Base-by-base conservation (phyloP, 306 rosid species). In the Inga oerstediana region DNA sequence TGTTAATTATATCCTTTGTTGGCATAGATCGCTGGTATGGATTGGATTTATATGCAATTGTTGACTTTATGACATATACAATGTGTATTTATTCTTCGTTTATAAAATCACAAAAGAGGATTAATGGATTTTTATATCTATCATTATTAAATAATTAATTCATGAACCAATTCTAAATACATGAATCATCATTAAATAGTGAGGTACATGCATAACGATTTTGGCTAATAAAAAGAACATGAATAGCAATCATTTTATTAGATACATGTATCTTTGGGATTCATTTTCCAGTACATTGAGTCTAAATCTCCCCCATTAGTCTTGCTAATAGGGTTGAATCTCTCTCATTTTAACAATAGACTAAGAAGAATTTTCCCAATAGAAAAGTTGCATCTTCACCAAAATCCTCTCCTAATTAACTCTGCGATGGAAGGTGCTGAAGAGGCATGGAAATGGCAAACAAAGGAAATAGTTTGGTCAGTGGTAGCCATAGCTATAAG, bases 361-460 rank as follows among this genome's bases (percentile, higher is more conserved):
- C 4, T 7, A 58, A 19, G 27, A 20, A 58, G 10, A 19, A 30
- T n/a, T 19, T 58, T 7, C 19, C 30, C 3, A 58, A 58, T 7
- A 58, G 12, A 19, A 58, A 58, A 3, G 10, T n/a, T 58, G 30
- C 11, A 1, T 58, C 30, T 20, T 12, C 5, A 2, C 10, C 27
- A 20, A 58, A 58, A 58, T 58, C 30, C 27, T 14, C 56, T 2
- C 9, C 13, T 14, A 51, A 11, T 41, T 49, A 32, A 5, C 1
- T n/a, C 64, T n/a, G 7, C 11, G 17, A 62, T 62, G 69, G 69
- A 30, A 62, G 69, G 39, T 62, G 7, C 37, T 62, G 8, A 44
- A 75, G 58, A 22, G 0, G 54, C 41, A 16, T 64, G 80, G 84
- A 15, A 37, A 61, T 74, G 46, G 65, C 46, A 52, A 56, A 58